These are phyloP conservation scores for Elsinoe ampelina DNA, from an alignment of 2,329 filamentous ascomycete genomes.

Conservation along the genomic window DNA sequence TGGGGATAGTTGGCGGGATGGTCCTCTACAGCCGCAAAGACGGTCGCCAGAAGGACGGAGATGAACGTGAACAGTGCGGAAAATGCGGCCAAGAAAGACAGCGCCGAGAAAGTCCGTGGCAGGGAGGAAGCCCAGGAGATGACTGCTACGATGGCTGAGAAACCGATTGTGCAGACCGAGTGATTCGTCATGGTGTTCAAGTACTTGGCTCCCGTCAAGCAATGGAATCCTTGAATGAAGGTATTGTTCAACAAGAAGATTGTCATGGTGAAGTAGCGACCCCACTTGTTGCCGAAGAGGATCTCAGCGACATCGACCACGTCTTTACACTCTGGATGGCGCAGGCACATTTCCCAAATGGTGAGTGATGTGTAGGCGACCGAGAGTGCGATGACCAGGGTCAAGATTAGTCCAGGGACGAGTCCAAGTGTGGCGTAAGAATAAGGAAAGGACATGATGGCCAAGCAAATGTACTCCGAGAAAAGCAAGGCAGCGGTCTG, in stretches of 20 bases:
- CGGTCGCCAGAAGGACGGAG: slow-evolving; percentile 72
- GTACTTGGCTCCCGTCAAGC: slow-evolving; percentile 75
- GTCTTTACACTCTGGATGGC: slow-evolving; percentile 83
- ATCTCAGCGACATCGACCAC: slow-evolving; percentile 94
- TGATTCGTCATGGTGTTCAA: slow-evolving; percentile 77
- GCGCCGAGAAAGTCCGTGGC: slow-evolving; percentile 71
- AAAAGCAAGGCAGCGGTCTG: slow-evolving; percentile 81
- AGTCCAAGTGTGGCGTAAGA: slow-evolving; percentile 82
- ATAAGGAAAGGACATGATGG: slow-evolving; percentile 93
- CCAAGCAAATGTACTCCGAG: slow-evolving; percentile 88
- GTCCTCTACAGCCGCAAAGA: slow-evolving; percentile 68
- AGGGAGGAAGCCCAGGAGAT: slow-evolving; percentile 72
- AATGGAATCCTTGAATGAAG: slow-evolving; percentile 78
- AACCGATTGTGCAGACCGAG: slow-evolving; percentile 67
- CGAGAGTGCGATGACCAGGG: slow-evolving; percentile 63
- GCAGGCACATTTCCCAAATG: slow-evolving; percentile 72
- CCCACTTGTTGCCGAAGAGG: slow-evolving; percentile 73
- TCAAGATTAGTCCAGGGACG: slow-evolving; percentile 77
- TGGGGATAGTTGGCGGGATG: slow-evolving; percentile 52
- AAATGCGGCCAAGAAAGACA: slow-evolving; percentile 68
- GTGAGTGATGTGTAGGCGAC: slow-evolving; percentile 76
- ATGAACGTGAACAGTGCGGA: slow-evolving; percentile 86
- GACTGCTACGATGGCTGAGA: slow-evolving; percentile 63
- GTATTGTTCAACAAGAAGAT: slow-evolving; percentile 96
- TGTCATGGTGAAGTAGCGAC: slow-evolving; percentile 58